Conservation (phyloP, 805 yeast species). For the Maudiozyma serrabonitensis region DNA sequence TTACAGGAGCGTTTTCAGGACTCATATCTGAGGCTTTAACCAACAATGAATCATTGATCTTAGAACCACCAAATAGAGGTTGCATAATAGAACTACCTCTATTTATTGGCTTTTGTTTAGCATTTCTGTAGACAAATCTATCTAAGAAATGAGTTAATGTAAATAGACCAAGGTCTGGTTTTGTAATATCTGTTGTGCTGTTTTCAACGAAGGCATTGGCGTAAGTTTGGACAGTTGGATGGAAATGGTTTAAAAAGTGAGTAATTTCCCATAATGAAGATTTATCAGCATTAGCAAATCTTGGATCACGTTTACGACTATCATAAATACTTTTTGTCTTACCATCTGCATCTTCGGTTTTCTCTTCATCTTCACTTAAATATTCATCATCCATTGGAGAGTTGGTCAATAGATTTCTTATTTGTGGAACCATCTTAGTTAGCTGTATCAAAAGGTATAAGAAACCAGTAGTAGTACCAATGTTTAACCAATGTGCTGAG, state of each 20-base stretch:
- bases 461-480: constrained; percentile 85
- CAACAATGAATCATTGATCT: constrained; percentile 55
- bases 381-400: constrained; percentile 43
- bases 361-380: constrained; percentile 39
- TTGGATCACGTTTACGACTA: constrained; percentile 87
- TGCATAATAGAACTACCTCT: constrained; percentile 95
- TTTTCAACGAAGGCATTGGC: constrained; percentile 55
- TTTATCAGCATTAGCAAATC: constrained; percentile 71
- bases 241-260: constrained; percentile 71
- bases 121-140: constrained; percentile 88
- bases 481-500: constrained; percentile 74
- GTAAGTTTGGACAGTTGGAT: constrained; percentile 81
- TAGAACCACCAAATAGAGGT: constrained; percentile 72
- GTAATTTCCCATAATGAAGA: constrained; percentile 82
- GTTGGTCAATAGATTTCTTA: constrained; percentile 51
- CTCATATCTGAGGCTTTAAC: constrained; percentile 50
- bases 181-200: constrained; percentile 36
- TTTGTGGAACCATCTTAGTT: constrained; percentile 51
- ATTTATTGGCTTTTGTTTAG: constrained; percentile 63
- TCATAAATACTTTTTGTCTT: constrained; percentile 44
- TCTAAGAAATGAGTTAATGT: constrained; percentile 87
- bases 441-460: constrained; percentile 63
- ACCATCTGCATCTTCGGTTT: constrained; percentile 24
- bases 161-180: constrained; percentile 87
- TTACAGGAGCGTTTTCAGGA: constrained; percentile 54